Evolutionary conservation across 2,329 filamentous ascomycete species (phyloP).

Genomic region (Xylariaceae sp.): DNA sequence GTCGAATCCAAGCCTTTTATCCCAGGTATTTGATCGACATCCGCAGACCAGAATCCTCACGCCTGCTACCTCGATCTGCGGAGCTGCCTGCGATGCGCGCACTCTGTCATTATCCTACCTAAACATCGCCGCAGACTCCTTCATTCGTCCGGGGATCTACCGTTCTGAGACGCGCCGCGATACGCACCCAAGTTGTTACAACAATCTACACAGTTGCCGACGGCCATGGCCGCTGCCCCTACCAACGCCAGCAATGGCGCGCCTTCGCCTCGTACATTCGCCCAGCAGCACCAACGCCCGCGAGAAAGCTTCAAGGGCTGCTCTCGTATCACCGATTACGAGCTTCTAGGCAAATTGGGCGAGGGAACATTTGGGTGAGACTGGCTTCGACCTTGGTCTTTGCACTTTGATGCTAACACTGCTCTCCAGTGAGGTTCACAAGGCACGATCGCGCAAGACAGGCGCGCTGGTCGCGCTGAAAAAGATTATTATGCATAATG

Average conservation of each 20-base stretch:
- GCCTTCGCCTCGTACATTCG: conserved; percentile 52
- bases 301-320: conserved; percentile 71
- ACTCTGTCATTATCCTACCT: neutral
- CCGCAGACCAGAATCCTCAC: neutral
- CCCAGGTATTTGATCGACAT: no score
- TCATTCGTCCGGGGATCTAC: neutral
- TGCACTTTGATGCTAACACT: conserved; percentile 23
- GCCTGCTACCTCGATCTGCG: neutral
- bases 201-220: neutral
- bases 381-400: conserved; percentile 23
- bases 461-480: conserved; percentile 81
- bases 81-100: conserved; percentile 9
- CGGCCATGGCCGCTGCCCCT: conserved; percentile 17
- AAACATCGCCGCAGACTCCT: conserved; percentile 6
- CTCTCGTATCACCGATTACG: conserved; percentile 75
- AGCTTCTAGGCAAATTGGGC: conserved; percentile 76
- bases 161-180: neutral
- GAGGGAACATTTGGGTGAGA: conserved; percentile 89
- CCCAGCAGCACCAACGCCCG: conserved; percentile 50
- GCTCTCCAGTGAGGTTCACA: conserved; percentile 71
- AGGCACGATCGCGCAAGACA: conserved; percentile 70
- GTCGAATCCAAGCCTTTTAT: no score
- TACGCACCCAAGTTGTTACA: neutral
- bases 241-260: conserved; percentile 28
- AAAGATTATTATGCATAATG: conserved; percentile 99